Evolutionary conservation across 169 alveolate species (phyloP).

Genomic region (Toxoplasma gondii): DNA sequence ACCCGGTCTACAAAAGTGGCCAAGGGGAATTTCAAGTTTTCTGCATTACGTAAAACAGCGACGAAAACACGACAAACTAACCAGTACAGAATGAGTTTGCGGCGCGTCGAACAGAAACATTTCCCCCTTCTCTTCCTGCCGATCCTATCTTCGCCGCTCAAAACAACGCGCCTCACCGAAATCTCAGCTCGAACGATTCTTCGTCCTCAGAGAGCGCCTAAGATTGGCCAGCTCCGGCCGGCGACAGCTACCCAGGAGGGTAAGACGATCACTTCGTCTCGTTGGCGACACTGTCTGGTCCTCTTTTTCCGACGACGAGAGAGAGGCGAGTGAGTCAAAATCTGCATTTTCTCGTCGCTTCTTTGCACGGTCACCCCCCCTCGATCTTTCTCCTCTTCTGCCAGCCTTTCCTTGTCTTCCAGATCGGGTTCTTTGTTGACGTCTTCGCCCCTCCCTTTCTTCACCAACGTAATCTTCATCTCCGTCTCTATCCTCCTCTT

Average conservation of each 20-base stretch:
- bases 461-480: conserved; percentile 21
- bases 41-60: no score
- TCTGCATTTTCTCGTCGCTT: background rate
- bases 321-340: background rate
- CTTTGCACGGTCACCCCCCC: background rate
- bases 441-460: background rate
- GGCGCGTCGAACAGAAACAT: no score
- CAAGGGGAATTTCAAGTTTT: no score
- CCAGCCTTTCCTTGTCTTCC: conserved; percentile 6
- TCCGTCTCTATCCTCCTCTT: background rate
- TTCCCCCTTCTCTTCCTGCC: no score
- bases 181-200: background rate
- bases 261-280: background rate
- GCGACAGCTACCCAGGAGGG: background rate
- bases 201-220: background rate
- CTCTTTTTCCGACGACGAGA: background rate
- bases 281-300: background rate
- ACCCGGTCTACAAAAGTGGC: no score
- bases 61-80: no score
- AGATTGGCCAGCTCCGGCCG: background rate
- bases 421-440: background rate
- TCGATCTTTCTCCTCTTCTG: background rate
- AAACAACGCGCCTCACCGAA: no score
- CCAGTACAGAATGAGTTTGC: no score
- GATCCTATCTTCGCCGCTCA: no score